Base-by-base conservation (phyloP, 1,139 yeast species). In the Suhomyces kunorum region DNA sequence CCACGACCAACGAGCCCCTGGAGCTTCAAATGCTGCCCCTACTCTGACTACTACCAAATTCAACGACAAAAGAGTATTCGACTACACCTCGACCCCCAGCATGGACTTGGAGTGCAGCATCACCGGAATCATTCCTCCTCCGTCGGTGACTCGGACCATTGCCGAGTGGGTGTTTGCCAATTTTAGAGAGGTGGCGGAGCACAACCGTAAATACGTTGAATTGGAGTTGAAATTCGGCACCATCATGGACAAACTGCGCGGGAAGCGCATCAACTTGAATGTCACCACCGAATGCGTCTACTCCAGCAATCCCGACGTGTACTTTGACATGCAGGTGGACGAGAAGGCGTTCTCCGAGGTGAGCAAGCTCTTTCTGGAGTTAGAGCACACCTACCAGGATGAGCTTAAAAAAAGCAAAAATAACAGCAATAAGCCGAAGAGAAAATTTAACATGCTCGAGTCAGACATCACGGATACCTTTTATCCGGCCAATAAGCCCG, bases 131-230 rank as follows among this genome's bases (percentile, higher is more conserved):
- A 78, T 83, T 19, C 97, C 97, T 1, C 84, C 87, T 36, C 88
- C 87, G 50, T 92, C 88, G 51, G 70, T 87, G 38, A 85, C 92
- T 4, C 76, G 92, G 53, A 80, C 87, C 28, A 80, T 89, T 6
- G 87, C 95, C 12, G 88, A 85, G 52, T 89, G 97, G 97, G 74
- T 89, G 5, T 89, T 84, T 68, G 90, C 95, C 20, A 84, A 86
- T 48, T 72, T 88, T 41, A 72, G 74, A 32, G 82, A 83, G 27
- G 71, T 87, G 34, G 78, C 77, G 14, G 79, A 77, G 11, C 77
- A 74, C 19, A 76, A 80, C 47, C 71, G 87, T 28, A 74, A 77
- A 42, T 71, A 70, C 53, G 74, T 88, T 15, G 97, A 89, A 63
- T 68, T 89, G 49, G 97, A 89, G 63, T 71, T 87, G 61, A 88